Conservation (phyloP, 108 stramenopile genomes). For the Heterococcus sp. region DNA sequence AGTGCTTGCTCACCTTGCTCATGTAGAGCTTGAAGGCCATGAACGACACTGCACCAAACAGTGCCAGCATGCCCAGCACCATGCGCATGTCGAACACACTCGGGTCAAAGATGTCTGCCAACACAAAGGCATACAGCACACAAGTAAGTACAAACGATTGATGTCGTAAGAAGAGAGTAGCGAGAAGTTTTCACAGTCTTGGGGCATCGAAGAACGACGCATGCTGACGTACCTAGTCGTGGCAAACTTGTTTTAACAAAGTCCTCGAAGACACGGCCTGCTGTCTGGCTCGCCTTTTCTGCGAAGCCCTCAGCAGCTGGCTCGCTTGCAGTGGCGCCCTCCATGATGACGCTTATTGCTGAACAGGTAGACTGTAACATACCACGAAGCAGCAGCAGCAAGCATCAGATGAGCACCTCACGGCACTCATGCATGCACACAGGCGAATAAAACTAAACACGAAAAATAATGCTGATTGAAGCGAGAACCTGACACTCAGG, state of each 20-base stretch:
- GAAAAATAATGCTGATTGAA: too few relatives aligned
- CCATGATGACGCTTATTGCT: too few relatives aligned
- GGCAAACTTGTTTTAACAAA: slow-evolving; percentile 43
- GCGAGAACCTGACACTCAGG: too few relatives aligned
- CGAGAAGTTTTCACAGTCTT: neutral
- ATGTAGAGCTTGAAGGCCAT: slow-evolving; percentile 17
- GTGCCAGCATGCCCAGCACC: slow-evolving; percentile 28
- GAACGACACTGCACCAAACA: slow-evolving; percentile 22
- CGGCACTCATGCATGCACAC: too few relatives aligned
- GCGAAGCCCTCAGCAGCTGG: neutral
- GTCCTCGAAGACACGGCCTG: slow-evolving; percentile 9
- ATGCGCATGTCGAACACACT: slow-evolving; percentile 44
- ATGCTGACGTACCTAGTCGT: slow-evolving; percentile 15
- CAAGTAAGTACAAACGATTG: neutral
- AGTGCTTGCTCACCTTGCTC: slow-evolving; percentile 27
- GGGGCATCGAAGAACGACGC: neutral
- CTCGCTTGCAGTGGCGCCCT: neutral
- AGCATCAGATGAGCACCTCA: too few relatives aligned
- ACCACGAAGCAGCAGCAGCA: too few relatives aligned
- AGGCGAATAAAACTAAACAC: too few relatives aligned
- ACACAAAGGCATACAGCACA: neutral
- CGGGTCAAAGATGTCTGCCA: slow-evolving; percentile 44
- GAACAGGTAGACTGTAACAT: too few relatives aligned
- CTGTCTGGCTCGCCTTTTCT: neutral
- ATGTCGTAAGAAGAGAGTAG: neutral